Evolutionary conservation across 129 eudicot species (phyloP).

Genomic region (Flaveria trinervia): DNA sequence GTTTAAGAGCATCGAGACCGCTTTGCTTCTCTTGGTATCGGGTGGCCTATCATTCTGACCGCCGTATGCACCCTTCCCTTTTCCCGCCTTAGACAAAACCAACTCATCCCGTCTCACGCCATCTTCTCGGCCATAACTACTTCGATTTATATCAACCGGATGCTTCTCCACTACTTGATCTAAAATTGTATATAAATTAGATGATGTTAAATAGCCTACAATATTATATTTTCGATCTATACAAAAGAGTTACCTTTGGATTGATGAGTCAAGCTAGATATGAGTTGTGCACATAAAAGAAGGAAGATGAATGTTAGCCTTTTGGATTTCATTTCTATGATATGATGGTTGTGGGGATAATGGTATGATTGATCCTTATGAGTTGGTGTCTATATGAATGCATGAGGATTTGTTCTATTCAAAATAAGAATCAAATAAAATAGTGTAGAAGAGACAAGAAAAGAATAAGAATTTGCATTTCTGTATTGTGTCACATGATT

Average conservation of each 20-base stretch:
- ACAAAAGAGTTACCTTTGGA: conserved; percentile 11
- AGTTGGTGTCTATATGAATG: conserved; percentile 21
- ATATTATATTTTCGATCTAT: not conserved
- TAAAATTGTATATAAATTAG: not conserved
- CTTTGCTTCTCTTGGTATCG: conserved; percentile 16
- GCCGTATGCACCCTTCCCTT: conserved; percentile 31
- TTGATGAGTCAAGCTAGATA: conserved; percentile 26
- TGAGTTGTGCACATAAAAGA: conserved; percentile 31
- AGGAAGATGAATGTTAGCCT: conserved; percentile 29
- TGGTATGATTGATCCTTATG: conserved; percentile 17
- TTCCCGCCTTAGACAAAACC: conserved; percentile 24
- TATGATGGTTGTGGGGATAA: not conserved
- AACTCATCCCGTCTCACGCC: conserved; percentile 16
- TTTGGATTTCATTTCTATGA: conserved; percentile 29
- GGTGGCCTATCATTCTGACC: conserved; percentile 28
- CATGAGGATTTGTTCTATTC: conserved; percentile 27
- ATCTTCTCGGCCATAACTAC: not conserved
- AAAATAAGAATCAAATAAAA: conserved; percentile 23
- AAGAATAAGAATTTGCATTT: conserved; percentile 22
- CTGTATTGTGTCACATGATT: conserved; percentile 1
- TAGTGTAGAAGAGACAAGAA: not conserved
- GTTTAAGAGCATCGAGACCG: conserved; percentile 29
- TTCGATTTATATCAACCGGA: not conserved
- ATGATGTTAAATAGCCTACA: not conserved
- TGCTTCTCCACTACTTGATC: conserved; percentile 4